Conservation (phyloP, 78 protist genomes). For the Dictyostelium firmibasis region DNA sequence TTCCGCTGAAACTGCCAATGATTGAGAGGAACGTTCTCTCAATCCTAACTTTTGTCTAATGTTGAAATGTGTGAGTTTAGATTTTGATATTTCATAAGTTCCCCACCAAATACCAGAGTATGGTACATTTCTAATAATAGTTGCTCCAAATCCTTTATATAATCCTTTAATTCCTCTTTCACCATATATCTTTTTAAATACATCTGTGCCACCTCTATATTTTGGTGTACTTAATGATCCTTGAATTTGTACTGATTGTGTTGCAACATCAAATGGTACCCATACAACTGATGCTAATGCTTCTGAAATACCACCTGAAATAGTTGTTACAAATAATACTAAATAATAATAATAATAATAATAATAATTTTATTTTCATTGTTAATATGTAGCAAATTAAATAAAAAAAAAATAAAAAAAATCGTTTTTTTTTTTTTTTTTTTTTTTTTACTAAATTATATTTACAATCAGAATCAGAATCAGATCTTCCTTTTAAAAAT, state of each 20-base stretch:
- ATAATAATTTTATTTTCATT: too few species aligned
- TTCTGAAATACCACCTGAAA: slow-evolving; percentile 54
- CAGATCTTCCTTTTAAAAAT: neutral
- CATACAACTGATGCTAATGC: slow-evolving; percentile 1
- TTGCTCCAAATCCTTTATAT: slow-evolving; percentile 67
- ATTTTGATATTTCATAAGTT: slow-evolving; percentile 35
- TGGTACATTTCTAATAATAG: slow-evolving; percentile 59
- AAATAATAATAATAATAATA: neutral
- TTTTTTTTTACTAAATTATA: neutral
- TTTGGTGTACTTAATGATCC: slow-evolving; percentile 12
- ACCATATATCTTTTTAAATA: slow-evolving; percentile 13
- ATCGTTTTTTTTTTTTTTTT: neutral
- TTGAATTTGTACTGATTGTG: slow-evolving; percentile 66
- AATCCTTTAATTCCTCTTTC: slow-evolving; percentile 46
- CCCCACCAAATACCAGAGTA: slow-evolving; percentile 75
- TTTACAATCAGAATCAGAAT: neutral
- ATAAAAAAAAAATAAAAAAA: neutral
- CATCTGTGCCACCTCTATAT: slow-evolving; percentile 19
- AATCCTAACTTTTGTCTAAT: slow-evolving; percentile 15
- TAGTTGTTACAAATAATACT: neutral
- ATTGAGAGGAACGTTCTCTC: neutral
- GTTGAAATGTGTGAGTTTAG: slow-evolving; percentile 1
- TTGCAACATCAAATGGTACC: slow-evolving; percentile 72
- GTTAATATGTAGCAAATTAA: too few species aligned
- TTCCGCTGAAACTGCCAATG: slow-evolving; percentile 5